Evolutionary conservation across 2,329 filamentous ascomycete genomes (phyloP).

Genomic region (Alternaria novae-zelandiae): DNA sequence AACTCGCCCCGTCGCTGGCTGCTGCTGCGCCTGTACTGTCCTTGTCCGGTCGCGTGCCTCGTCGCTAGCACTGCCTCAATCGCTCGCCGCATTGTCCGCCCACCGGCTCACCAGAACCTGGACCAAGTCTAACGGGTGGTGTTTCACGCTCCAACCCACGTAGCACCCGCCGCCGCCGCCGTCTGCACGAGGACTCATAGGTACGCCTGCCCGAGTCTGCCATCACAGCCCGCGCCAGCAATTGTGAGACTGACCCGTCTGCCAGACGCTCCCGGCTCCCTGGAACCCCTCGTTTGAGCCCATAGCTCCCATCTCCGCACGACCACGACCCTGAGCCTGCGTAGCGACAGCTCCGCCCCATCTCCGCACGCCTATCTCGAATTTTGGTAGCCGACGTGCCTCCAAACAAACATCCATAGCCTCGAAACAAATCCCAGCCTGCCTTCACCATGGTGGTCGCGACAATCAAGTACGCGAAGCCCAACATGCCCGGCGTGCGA

Average conservation of each 20-base stretch:
- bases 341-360: neutral
- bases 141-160: slow-evolving; percentile 47
- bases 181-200: slow-evolving; percentile 37
- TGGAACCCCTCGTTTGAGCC: slow-evolving; percentile 47
- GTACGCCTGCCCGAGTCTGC: slow-evolving; percentile 35
- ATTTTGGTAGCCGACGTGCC: slow-evolving; percentile 17
- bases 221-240: slow-evolving; percentile 27
- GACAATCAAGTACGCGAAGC: slow-evolving; percentile 50
- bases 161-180: slow-evolving; percentile 42
- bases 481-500: neutral
- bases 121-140: slow-evolving; percentile 43
- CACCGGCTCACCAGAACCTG: slow-evolving; percentile 39
- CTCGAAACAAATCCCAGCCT: slow-evolving; percentile 1
- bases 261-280: slow-evolving; percentile 38
- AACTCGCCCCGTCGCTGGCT: slow-evolving; percentile 22
- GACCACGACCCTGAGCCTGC: neutral
- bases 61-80: slow-evolving; percentile 15
- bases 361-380: slow-evolving; percentile 29
- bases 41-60: slow-evolving; percentile 23
- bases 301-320: slow-evolving; percentile 2
- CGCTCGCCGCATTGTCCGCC: slow-evolving; percentile 35
- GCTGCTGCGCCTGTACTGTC: slow-evolving; percentile 32
- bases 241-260: slow-evolving; percentile 34
- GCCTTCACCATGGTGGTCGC: slow-evolving; percentile 47
- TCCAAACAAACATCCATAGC: slow-evolving; percentile 19